Evolutionary conservation across 768 basidiomycete genomes (phyloP), one percentile per base, ranked within the genome.

Genomic region (Phylloporus rhodoxanthus): DNA sequence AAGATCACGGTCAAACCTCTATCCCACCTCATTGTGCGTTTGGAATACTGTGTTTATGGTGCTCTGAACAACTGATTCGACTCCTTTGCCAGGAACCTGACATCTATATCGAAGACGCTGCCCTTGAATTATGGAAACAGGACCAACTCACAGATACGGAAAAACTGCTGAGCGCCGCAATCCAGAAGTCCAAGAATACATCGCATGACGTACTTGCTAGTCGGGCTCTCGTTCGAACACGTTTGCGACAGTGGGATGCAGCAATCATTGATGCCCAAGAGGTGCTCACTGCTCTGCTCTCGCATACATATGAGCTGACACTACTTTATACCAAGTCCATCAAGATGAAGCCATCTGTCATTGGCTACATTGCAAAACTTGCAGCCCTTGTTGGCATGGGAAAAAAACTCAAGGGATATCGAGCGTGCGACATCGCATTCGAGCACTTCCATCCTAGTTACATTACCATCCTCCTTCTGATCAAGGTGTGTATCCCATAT

Each of bases 171-270:
- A 43, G 37, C 13, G 8, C n/a, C 5, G 21, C 42, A 20, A 44
- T 43, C n/a, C 7, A 10, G 8, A 14, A 10, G 11, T 8, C 43
- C 11, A 10, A 17, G 14, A 30, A 32, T 13, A n/a, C 15, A 28
- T 8, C 10, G 3, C 40, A 40, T 8, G 23, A 26, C 9, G 4
- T 14, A 1, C 34, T 50, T 15, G 48, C 48, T n/a, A 25, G 17
- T 43, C 41, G 45, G 21, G 50, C 53, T 1, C 33, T 54, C 17
- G 25, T 51, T 4, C 9, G 45, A n/a, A 15, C 45, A 17, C 53
- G 28, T n/a, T 15, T 51, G 19, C 14, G 10, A 17, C 11, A 38
- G 2, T 46, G 44, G 44, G 48, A 46, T n/a, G 11, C 21, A 4
- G 50, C 50, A 9, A 4, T 41, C 23, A 3, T 9, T 3, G 40